A percentile compares a stretch with the other conserved stretches of the same genome.
Conservation (phyloP, 345 rosid genomes). For the Kernera saxatilis region DNA sequence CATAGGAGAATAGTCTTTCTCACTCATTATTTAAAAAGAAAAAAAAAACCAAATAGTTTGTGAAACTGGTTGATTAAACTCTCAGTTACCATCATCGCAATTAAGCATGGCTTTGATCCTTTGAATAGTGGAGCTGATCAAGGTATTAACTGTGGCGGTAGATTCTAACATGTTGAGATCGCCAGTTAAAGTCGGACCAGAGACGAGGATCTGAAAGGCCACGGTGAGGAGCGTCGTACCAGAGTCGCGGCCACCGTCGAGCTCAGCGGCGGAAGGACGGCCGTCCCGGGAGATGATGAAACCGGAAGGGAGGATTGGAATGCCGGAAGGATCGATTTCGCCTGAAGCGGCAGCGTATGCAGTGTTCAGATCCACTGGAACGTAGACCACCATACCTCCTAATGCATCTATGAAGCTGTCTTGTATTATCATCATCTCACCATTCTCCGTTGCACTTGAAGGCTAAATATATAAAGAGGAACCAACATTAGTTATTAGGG, state of each 20-base stretch:
- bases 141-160: constrained; percentile 48
- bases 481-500: background rate
- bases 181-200: constrained; percentile 15
- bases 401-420: constrained; percentile 45
- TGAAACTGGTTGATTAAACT: background rate
- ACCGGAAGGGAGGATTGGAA: constrained; percentile 76
- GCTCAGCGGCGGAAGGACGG: background rate
- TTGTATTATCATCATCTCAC: constrained; percentile 52
- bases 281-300: constrained; percentile 56
- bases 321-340: constrained; percentile 25
- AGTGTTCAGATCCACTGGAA: constrained; percentile 46
- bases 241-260: background rate
- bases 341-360: constrained; percentile 39
- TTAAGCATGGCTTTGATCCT: constrained; percentile 48
- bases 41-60: background rate
- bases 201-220: constrained; percentile 61
- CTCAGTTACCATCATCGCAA: constrained; percentile 27
- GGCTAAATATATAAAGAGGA: background rate
- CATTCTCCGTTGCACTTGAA: background rate
- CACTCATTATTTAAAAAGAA: background rate
- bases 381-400: constrained; percentile 54
- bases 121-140: constrained; percentile 55
- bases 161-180: constrained; percentile 37
- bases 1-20: constrained; percentile 3
- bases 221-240: constrained; percentile 43